phyloP scores from a whole-genome alignment of 805 yeast species.

The Kregervanrija pseudodelftensis region DNA sequence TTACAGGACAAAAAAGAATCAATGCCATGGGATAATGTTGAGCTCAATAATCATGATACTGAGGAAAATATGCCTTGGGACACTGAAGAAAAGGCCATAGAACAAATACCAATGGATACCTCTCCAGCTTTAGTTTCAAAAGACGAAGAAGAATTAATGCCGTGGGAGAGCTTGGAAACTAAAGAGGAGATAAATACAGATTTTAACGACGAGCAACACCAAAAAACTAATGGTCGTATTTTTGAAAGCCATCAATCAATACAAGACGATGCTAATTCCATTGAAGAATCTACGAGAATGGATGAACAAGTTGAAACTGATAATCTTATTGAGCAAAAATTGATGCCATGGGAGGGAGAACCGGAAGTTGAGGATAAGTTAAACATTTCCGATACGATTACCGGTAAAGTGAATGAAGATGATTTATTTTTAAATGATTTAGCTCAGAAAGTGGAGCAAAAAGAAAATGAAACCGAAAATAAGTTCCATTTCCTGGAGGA shows the following conservation, averaged over 20 bases:
- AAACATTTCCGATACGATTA: background rate
- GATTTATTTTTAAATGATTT: constrained; percentile 7
- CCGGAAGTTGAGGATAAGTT: background rate
- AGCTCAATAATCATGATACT: background rate
- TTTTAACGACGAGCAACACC: too few species aligned
- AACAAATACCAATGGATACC: too few species aligned
- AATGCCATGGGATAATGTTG: background rate
- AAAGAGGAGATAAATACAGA: too few species aligned
- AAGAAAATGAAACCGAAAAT: background rate
- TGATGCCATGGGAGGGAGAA: background rate
- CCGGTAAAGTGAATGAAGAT: constrained; percentile 1
- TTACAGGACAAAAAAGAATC: background rate
- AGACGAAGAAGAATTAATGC: constrained; percentile 6
- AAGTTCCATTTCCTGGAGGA: constrained; percentile 30
- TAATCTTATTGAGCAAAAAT: too few species aligned
- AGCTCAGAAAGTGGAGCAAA: background rate
- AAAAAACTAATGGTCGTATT: too few species aligned
- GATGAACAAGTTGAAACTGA: too few species aligned
- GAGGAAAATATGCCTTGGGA: constrained; percentile 3
- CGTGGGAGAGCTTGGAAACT: constrained; percentile 12
- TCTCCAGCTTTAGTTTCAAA: too few species aligned
- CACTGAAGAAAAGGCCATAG: background rate
- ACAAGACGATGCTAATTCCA: too few species aligned
- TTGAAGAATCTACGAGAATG: too few species aligned
- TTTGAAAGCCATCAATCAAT: too few species aligned